phyloP scores from a whole-genome alignment of 2,329 filamentous ascomycete species.

The Epichloe glyceriae region DNA sequence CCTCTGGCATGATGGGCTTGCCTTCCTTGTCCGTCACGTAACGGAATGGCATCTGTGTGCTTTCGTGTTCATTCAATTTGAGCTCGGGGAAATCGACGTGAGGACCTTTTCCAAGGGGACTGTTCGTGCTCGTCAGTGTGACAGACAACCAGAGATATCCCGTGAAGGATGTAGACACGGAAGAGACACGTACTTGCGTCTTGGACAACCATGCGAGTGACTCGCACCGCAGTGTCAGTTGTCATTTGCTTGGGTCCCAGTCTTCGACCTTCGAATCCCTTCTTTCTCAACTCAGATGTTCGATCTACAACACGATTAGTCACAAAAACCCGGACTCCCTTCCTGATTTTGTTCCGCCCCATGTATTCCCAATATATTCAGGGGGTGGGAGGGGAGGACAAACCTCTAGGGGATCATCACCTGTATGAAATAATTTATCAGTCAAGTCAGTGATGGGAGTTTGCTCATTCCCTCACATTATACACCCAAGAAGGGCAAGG shows the following conservation, averaged over 20 bases:
- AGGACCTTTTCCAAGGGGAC: conserved; percentile 64
- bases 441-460: background rate
- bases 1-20: conserved; percentile 81
- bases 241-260: conserved; percentile 95
- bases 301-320: conserved; percentile 47
- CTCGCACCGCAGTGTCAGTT: conserved; percentile 89
- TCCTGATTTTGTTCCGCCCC: background rate
- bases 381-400: conserved; percentile 13
- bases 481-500: background rate
- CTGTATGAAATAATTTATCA: conserved; percentile 29
- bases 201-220: conserved; percentile 80
- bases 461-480: background rate
- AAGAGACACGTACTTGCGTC: conserved; percentile 51
- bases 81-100: conserved; percentile 86
- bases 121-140: conserved; percentile 22
- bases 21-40: conserved; percentile 70
- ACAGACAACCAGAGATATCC: background rate
- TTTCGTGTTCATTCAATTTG: conserved; percentile 80
- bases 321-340: background rate
- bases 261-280: conserved; percentile 78
- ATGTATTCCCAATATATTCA: background rate
- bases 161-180: background rate
- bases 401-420: conserved; percentile 92
- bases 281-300: conserved; percentile 87
- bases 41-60: conserved; percentile 94